Conservation (phyloP, 2,329 filamentous ascomycete species). For the Venturia aucupariae region DNA sequence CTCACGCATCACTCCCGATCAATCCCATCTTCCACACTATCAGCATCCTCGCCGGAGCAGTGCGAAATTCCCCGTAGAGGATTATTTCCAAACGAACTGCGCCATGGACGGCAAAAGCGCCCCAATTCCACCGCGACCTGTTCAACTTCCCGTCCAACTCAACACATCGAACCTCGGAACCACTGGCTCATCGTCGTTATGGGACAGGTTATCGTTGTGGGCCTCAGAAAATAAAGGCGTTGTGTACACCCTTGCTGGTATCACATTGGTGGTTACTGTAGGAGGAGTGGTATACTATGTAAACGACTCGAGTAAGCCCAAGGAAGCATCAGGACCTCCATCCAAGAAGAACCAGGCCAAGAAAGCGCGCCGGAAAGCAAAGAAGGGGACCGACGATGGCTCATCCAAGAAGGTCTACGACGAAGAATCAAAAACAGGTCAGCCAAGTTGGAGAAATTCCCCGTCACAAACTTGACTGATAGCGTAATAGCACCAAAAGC, state of each 20-base stretch:
- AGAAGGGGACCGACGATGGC: conserved; percentile 20
- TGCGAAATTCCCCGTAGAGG: background rate
- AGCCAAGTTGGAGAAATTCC: background rate
- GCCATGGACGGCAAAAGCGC: conserved; percentile 19
- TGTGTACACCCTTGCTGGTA: conserved; percentile 92
- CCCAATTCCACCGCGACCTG: conserved; percentile 26
- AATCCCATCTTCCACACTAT: background rate
- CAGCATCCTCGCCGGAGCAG: background rate
- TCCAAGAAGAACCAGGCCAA: conserved; percentile 76
- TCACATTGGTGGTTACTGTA: conserved; percentile 82
- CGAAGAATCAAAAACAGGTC: conserved; percentile 4
- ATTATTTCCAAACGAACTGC: background rate
- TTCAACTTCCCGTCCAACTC: conserved; percentile 24
- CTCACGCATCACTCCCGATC: background rate
- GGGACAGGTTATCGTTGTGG: conserved; percentile 87
- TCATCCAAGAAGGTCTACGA: background rate
- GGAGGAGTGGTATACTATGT: conserved; percentile 93
- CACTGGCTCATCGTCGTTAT: conserved; percentile 57
- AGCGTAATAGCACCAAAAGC: conserved; percentile 20
- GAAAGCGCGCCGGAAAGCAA: conserved; percentile 66
- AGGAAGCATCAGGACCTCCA: conserved; percentile 37
- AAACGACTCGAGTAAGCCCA: conserved; percentile 41
- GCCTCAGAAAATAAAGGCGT: conserved; percentile 90
- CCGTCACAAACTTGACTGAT: background rate
- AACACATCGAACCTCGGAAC: conserved; percentile 28